Evolutionary conservation across 2,329 filamentous ascomycete genomes (phyloP).

Genomic region (Cryphonectria parasitica): DNA sequence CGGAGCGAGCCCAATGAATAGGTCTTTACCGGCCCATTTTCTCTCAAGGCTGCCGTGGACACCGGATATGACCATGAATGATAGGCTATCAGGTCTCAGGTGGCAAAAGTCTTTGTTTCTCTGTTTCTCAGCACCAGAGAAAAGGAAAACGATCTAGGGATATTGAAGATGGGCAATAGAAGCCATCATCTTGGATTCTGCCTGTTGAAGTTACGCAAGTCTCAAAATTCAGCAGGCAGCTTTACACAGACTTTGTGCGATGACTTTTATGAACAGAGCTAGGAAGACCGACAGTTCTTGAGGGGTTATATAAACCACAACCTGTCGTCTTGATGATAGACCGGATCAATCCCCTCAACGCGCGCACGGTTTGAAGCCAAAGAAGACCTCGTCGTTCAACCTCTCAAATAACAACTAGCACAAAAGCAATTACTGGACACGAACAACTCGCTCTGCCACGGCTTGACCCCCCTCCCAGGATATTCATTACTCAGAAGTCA

Average conservation of each 20-base stretch:
- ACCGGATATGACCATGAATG: neutral
- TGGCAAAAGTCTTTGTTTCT: neutral
- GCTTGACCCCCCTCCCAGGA: neutral
- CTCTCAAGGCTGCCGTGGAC: neutral
- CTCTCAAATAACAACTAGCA: neutral
- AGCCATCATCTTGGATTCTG: neutral
- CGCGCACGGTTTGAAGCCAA: neutral
- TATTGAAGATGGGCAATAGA: neutral
- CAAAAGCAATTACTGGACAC: neutral
- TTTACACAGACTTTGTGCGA: neutral
- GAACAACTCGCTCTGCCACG: neutral
- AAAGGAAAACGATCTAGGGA: neutral
- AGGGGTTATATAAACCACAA: neutral
- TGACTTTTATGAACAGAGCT: neutral
- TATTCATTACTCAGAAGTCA: neutral
- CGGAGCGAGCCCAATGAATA: neutral
- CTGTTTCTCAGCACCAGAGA: neutral
- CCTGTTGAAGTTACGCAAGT: neutral
- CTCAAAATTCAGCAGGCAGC: neutral
- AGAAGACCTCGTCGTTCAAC: neutral
- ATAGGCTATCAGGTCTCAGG: neutral
- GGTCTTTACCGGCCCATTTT: neutral
- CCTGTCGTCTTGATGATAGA: neutral
- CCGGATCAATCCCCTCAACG: neutral
- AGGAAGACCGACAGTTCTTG: too few relatives aligned